Base-by-base conservation (phyloP, 2,329 filamentous ascomycete genomes). In the Fusarium tanahbumbuense region DNA sequence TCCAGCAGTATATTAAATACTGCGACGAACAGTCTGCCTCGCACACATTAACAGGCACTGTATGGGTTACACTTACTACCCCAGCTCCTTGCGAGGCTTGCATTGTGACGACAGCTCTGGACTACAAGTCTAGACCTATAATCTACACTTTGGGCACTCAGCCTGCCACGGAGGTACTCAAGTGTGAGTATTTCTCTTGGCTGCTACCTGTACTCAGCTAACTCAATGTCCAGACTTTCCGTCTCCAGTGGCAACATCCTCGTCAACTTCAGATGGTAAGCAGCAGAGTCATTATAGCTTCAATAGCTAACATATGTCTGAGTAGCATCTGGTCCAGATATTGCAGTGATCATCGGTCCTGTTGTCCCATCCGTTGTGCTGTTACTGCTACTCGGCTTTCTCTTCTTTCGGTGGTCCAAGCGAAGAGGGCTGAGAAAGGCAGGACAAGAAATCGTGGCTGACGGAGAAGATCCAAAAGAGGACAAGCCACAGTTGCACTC, bases 401-500 rank as follows among this genome's bases (percentile, higher is more conserved):
- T 46, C 5, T 16, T 27, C 23, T 25, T 46, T 13, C 44, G 22
- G 0, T 46, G 23, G 22, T 46, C 2, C 4, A 25, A 46, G 12
- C 16, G 22, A 3, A 46, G 44, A 6, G 22, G 25, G 6, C 3
- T 23, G 10, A 18, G 1, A 5, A 46, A n/a, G 13, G 10, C 23
- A 27, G 23, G 23, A 25, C 23, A 25, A 8, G 25, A 9, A 3
- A 25, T 25, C 8, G 8, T 10, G 22, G 4, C 23, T 3, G 20
- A 20, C 8, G 28, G 45, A 1, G 53, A 48, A 6, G 27, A 47
- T 13, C 8, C 44, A 12, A 57, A 49, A 1, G 27, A 23, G 2
- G 52, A 60, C 1, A 61, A 61, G 20, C 10, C 53, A 2, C 59
- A 61, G 23, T 13, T 61, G 2, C 59, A 61, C 27, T 61, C 59